Evolutionary conservation across 2,329 filamentous ascomycete species (phyloP).

Genomic region (Mycocentrospora acerina): DNA sequence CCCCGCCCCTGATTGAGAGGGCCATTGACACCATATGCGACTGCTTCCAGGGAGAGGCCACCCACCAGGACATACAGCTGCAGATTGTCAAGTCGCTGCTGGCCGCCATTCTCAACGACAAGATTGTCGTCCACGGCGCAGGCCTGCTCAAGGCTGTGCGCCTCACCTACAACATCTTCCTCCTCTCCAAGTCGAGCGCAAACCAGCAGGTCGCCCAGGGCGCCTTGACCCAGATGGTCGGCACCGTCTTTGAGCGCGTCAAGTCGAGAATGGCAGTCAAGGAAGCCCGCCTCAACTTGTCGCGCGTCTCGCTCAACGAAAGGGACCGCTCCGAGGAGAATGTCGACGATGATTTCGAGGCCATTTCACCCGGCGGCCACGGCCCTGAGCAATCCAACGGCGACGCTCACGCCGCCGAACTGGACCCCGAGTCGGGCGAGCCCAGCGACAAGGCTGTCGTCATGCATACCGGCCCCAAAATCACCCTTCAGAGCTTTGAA

Average conservation of each 20-base stretch:
- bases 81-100: slow-evolving; percentile 98
- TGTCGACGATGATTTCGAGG: slow-evolving; percentile 25
- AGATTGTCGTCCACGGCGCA: slow-evolving; percentile 96
- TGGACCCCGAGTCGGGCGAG: slow-evolving; percentile 37
- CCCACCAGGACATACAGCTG: slow-evolving; percentile 86
- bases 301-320: slow-evolving; percentile 47
- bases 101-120: slow-evolving; percentile 95
- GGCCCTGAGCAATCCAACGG: slow-evolving; percentile 33
- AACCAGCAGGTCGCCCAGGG: slow-evolving; percentile 98
- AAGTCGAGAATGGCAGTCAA: slow-evolving; percentile 84
- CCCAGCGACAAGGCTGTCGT: slow-evolving; percentile 49
- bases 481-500: slow-evolving; percentile 70
- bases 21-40: slow-evolving; percentile 99
- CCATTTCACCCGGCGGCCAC: slow-evolving; percentile 25
- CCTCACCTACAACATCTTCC: slow-evolving; percentile 98
- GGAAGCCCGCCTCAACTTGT: slow-evolving; percentile 67
- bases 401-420: slow-evolving; percentile 45
- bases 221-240: slow-evolving; percentile 96
- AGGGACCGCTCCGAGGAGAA: slow-evolving; percentile 37
- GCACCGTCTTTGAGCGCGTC: slow-evolving; percentile 94
- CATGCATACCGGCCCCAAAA: slow-evolving; percentile 56
- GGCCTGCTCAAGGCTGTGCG: slow-evolving; percentile 94
- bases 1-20: slow-evolving; percentile 84
- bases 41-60: slow-evolving; percentile 96
- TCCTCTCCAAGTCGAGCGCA: slow-evolving; percentile 87